These are phyloP conservation scores for Metarhizium brunneum DNA, from an alignment of 2,329 filamentous ascomycete species.

Conservation along the genomic window DNA sequence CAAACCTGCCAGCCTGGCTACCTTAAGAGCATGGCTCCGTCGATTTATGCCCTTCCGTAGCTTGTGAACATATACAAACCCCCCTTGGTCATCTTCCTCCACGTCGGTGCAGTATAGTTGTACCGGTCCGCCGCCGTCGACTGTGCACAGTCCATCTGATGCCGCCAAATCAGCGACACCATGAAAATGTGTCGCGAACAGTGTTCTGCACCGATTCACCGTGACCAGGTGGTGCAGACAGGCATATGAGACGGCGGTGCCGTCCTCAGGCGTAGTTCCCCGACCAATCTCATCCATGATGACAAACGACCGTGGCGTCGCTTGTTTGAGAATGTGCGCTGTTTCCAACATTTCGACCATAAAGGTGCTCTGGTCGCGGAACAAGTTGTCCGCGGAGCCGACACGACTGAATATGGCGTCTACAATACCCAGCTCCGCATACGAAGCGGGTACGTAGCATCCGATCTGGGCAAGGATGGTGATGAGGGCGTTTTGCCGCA, in stretches of 20 bases:
- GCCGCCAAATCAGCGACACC: conserved; percentile 66
- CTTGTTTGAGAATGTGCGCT: conserved; percentile 76
- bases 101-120: conserved; percentile 86
- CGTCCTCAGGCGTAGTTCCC: conserved; percentile 89
- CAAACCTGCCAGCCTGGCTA: conserved; percentile 78
- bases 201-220: conserved; percentile 65
- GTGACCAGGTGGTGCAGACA: conserved; percentile 75
- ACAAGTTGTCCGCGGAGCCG: conserved; percentile 92
- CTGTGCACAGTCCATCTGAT: conserved; percentile 33
- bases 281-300: conserved; percentile 98
- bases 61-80: conserved; percentile 81
- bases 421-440: conserved; percentile 82
- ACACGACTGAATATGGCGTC: conserved; percentile 93
- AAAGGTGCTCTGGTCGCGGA: conserved; percentile 89
- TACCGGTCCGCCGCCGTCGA: conserved; percentile 33
- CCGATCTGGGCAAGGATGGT: conserved; percentile 89
- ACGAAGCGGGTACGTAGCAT: conserved; percentile 82
- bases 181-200: conserved; percentile 97
- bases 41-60: conserved; percentile 75
- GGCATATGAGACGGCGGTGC: conserved; percentile 81
- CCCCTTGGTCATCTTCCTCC: conserved; percentile 57
- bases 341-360: conserved; percentile 99
- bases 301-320: conserved; percentile 77
- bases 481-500: conserved; percentile 91
- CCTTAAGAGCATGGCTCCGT: conserved; percentile 85